phyloP scores from a whole-genome alignment of 1,284 basidiomycete species.

The Ganoderma boninense region DNA sequence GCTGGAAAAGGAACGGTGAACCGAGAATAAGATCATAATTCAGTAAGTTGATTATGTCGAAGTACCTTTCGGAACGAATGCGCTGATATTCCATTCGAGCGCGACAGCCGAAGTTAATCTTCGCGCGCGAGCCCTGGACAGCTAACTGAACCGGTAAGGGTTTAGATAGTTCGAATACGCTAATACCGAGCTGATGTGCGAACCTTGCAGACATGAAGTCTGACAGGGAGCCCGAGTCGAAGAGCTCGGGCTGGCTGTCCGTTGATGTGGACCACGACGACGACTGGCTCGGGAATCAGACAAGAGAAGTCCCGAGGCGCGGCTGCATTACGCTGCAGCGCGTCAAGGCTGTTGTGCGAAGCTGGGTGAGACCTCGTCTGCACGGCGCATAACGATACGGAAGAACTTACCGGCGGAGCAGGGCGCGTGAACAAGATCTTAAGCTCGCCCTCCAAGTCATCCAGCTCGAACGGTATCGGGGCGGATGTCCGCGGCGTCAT shows the following conservation, averaged over 20 bases:
- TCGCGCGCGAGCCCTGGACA: slow-evolving; percentile 17
- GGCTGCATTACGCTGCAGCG: slow-evolving; percentile 12
- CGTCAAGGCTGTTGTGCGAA: background rate
- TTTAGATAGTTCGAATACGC: slow-evolving; percentile 11
- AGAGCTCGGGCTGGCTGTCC: slow-evolving; percentile 15
- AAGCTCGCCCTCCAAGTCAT: no score
- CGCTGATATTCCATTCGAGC: background rate
- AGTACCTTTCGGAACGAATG: slow-evolving; percentile 22
- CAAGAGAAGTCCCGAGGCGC: background rate
- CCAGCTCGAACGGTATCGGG: no score
- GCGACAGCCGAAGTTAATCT: slow-evolving; percentile 3
- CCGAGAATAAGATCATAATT: slow-evolving; percentile 39
- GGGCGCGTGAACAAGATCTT: no score
- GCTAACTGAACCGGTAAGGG: slow-evolving; percentile 22
- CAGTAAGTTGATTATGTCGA: slow-evolving; percentile 41
- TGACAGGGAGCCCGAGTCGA: slow-evolving; percentile 14
- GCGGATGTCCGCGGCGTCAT: no score
- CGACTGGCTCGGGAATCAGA: background rate
- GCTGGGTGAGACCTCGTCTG: no score
- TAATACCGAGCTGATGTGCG: slow-evolving; percentile 13
- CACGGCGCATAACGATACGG: no score
- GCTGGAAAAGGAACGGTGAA: slow-evolving; percentile 37
- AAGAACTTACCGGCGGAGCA: no score
- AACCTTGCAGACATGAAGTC: slow-evolving; percentile 3
- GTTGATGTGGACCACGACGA: slow-evolving; percentile 10